Conservation (phyloP, 2,329 filamentous ascomycete species). For the Trichoderma simmonsii region DNA sequence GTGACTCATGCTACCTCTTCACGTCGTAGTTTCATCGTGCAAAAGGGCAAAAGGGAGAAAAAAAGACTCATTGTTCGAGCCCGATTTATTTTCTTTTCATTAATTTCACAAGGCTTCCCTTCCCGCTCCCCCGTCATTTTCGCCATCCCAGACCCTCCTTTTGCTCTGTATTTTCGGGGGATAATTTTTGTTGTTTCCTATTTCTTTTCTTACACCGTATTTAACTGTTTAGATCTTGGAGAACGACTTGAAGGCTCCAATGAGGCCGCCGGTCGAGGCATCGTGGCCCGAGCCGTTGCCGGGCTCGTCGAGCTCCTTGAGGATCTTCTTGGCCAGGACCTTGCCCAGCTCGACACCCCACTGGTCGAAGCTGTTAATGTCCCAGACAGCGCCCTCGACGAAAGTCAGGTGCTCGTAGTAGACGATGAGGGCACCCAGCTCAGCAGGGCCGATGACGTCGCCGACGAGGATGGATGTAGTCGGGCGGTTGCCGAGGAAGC, state of each 20-base stretch:
- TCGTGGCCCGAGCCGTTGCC: conserved; percentile 75
- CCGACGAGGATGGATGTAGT: conserved; percentile 91
- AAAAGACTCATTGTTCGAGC: not conserved
- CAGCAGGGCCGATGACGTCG: conserved; percentile 87
- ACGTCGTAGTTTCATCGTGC: not conserved
- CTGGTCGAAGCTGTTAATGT: conserved; percentile 99
- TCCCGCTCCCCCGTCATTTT: not conserved
- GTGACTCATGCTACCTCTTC: not conserved
- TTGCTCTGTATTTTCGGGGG: not conserved
- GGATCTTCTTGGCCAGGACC: conserved; percentile 88
- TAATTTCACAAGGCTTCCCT: not conserved
- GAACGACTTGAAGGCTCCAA: conserved; percentile 87
- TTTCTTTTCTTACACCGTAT: not conserved
- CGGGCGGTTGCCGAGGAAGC: conserved; percentile 95
- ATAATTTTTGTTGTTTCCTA: not conserved
- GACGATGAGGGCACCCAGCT: conserved; percentile 90
- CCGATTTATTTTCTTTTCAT: conserved; percentile 7
- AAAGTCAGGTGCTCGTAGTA: conserved; percentile 99
- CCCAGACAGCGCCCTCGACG: conserved; percentile 96
- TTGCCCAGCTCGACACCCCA: conserved; percentile 99
- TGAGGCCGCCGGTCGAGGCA: conserved; percentile 80
- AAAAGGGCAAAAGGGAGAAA: not conserved
- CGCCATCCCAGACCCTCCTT: not conserved
- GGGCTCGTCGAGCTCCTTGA: conserved; percentile 77
- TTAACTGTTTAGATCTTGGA: conserved; percentile 43